phyloP scores from a whole-genome alignment of 768 basidiomycete genomes.

The Russula brevipes region DNA sequence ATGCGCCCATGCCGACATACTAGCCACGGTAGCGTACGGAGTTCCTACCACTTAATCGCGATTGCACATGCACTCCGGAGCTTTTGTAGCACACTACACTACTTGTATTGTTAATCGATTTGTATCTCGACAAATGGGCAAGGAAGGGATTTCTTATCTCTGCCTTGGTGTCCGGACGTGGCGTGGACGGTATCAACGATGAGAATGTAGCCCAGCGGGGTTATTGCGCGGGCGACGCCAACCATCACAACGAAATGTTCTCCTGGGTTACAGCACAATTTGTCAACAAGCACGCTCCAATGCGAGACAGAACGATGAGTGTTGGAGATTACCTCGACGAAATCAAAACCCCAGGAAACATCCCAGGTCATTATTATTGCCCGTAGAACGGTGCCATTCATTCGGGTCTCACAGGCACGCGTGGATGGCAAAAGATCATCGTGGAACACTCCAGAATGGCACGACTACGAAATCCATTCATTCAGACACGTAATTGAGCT shows the following conservation, averaged over 20 bases:
- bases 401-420: too few relatives aligned
- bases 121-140: conserved; percentile 1
- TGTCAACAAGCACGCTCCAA: neutral
- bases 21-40: conserved; percentile 1
- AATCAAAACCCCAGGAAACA: too few relatives aligned
- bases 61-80: conserved; percentile 1
- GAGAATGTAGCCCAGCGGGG: neutral
- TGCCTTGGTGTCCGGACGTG: neutral
- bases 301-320: neutral
- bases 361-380: too few relatives aligned
- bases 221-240: neutral
- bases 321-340: too few relatives aligned
- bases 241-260: neutral
- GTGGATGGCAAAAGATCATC: too few relatives aligned
- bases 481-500: neutral
- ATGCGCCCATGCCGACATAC: conserved; percentile 5
- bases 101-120: conserved; percentile 23
- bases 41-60: neutral
- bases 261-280: neutral
- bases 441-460: too few relatives aligned
- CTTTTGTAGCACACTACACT: conserved; percentile 18
- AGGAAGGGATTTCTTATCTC: neutral
- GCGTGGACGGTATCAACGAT: neutral
- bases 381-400: too few relatives aligned
- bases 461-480: neutral